Conservation (phyloP, 2,329 filamentous ascomycete species). For the Penicillium sp. region DNA sequence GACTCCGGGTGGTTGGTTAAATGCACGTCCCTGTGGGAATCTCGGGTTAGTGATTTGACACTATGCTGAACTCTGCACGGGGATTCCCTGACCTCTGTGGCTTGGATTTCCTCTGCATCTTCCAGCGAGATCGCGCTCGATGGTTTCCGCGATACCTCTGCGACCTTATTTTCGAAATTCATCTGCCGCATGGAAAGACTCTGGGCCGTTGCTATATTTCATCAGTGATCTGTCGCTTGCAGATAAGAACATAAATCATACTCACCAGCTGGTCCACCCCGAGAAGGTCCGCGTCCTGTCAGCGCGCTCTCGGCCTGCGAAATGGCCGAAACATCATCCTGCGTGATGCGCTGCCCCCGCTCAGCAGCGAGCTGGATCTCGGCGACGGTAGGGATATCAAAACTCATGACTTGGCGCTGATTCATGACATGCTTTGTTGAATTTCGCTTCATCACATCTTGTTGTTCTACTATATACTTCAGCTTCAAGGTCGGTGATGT, state of each 20-base stretch:
- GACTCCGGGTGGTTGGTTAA: constrained; percentile 32
- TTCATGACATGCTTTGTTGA: background rate
- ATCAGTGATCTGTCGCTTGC: background rate
- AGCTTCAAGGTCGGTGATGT: constrained; percentile 23
- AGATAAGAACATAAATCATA: background rate
- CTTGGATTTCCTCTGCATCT: constrained; percentile 35
- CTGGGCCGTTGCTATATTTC: constrained; percentile 32
- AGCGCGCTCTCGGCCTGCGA: constrained; percentile 35
- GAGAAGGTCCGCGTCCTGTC: constrained; percentile 32
- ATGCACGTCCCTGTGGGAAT: constrained; percentile 32
- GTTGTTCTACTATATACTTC: constrained; percentile 13
- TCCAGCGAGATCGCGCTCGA: constrained; percentile 34
- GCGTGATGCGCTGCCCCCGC: constrained; percentile 34
- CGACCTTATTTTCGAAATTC: constrained; percentile 36
- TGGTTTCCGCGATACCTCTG: constrained; percentile 35
- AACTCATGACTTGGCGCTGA: constrained; percentile 12
- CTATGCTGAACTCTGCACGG: background rate
- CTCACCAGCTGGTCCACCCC: constrained; percentile 36
- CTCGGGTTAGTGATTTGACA: background rate
- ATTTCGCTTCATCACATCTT: background rate
- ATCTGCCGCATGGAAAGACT: constrained; percentile 35
- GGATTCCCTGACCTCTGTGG: constrained; percentile 28
- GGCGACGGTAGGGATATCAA: constrained; percentile 31
- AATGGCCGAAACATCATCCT: constrained; percentile 35
- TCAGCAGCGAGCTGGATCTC: constrained; percentile 36